Conservation (phyloP, 2,329 filamentous ascomycete genomes). For the Alternaria ventricosa region DNA sequence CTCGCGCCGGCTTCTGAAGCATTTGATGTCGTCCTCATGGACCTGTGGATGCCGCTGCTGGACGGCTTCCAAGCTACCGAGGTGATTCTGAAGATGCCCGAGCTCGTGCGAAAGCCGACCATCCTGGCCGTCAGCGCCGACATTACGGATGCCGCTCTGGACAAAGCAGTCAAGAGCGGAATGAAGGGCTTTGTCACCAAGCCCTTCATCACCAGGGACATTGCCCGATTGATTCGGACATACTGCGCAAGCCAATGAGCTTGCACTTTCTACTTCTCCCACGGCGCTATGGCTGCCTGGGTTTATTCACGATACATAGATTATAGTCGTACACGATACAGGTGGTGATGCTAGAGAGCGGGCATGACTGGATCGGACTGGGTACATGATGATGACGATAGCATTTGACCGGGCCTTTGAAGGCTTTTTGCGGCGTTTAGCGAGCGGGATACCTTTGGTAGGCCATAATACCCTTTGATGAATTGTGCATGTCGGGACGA, state of each 20-base stretch:
- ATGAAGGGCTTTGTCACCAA: conserved; percentile 75
- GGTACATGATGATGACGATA: conserved; percentile 28
- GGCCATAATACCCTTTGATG: conserved; percentile 20
- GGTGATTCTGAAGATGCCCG: conserved; percentile 62
- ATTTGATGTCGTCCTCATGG: conserved; percentile 73
- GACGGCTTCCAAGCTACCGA: conserved; percentile 74
- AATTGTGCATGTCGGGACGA: conserved; percentile 11
- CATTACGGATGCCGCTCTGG: conserved; percentile 68
- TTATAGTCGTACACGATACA: conserved; percentile 14
- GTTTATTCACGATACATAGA: conserved; percentile 17
- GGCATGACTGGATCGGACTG: conserved; percentile 9
- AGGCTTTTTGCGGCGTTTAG: conserved; percentile 14
- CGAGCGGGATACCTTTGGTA: conserved; percentile 6
- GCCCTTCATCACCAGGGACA: conserved; percentile 68
- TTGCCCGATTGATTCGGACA: conserved; percentile 65
- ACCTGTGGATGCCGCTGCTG: conserved; percentile 78
- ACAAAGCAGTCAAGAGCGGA: conserved; percentile 65
- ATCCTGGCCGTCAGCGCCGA: conserved; percentile 71
- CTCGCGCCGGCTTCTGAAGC: conserved; percentile 31
- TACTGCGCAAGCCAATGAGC: conserved; percentile 45
- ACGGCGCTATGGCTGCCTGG: conserved; percentile 7
- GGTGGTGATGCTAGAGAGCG: not conserved
- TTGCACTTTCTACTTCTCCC: conserved; percentile 1
- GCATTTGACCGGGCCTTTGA: conserved; percentile 13
- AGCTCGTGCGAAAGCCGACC: conserved; percentile 43